Base-by-base conservation (phyloP, 257 asterid genomes). In the Plantago elongata region DNA sequence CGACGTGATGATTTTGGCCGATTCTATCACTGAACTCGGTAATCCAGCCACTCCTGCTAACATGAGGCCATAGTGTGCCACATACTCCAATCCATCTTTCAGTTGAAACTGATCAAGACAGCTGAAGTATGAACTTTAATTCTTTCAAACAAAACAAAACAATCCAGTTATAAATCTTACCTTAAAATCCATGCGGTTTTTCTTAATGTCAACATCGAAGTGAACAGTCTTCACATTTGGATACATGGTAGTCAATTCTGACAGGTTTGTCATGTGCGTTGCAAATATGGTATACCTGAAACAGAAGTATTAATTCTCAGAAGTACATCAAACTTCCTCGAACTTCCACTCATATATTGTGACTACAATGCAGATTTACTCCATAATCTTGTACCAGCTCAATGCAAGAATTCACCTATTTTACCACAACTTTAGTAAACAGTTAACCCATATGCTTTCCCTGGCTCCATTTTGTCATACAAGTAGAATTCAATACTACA, bases 61-160 rank as follows among this genome's bases (percentile, higher is more conserved):
- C 95, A 86, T 84, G 61, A 92, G 95, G 67, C 97, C 98, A 60
- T 92, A 92, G 80, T 92, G 98, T 38, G 95, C 83, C 5, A 89
- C 83, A 49, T 83, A 82, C 15, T 88, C 77, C 29, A 87, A 83
- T 54, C 97, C 98, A 67, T 92, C 98, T 78, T 84, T 89, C 78
- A 92, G 78, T 77, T 72, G 93, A 81, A 88, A 92, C 98, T 91
- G 79, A 66, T 48, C 14, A 45, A 69, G 52, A 27, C 62, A 66
- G 68, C 58, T 56, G 11, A 61, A 13, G 54, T 63, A 62, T 43
- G 67, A 73, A 63, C 22, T 62, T 7, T 49, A 13, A 61, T 55
- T 51, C 56, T 42, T 22, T 37, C 18, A 27, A 6, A 47, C 27
- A 15, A 14, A 61, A 67, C 30, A 17, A 44, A 49, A 29, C 43